A percentile compares a stretch with the other conserved stretches of the same genome.
Evolutionary conservation across 768 basidiomycete species (phyloP).

Genomic region (Amanita pseudoporphyria): DNA sequence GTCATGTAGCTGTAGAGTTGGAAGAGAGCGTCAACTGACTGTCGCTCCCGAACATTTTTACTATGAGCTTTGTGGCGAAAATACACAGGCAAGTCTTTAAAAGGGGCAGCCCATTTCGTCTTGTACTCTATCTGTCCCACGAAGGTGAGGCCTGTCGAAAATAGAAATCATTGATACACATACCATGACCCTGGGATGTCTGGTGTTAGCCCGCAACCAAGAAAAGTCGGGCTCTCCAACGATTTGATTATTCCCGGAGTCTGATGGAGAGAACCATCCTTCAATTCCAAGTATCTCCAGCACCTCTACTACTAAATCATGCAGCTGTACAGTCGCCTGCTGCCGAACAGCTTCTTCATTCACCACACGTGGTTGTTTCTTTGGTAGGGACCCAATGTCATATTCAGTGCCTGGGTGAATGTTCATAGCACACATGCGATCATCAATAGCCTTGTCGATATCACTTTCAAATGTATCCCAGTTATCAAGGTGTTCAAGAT

Average conservation of each 20-base stretch:
- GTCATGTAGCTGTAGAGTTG: conserved; percentile 13
- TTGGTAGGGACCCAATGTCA: neutral
- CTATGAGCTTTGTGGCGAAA: conserved; percentile 3
- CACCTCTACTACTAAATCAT: conserved; percentile 8
- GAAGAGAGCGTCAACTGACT: conserved; percentile 10
- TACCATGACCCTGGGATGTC: conserved; percentile 9
- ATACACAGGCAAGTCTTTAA: conserved; percentile 5
- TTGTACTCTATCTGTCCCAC: conserved; percentile 10
- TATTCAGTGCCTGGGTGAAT: neutral
- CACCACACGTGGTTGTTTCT: neutral
- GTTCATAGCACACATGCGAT: neutral
- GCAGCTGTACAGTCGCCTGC: conserved; percentile 6
- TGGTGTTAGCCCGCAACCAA: conserved; percentile 1
- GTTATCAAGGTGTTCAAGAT: neutral
- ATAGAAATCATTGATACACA: conserved; percentile 2
- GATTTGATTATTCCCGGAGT: conserved; percentile 4
- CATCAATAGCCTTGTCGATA: neutral
- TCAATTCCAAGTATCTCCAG: conserved; percentile 8
- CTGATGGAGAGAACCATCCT: conserved; percentile 2
- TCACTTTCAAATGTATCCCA: neutral
- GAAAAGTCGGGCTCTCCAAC: conserved; percentile 10
- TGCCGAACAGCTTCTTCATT: conserved; percentile 8
- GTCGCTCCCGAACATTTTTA: conserved; percentile 1
- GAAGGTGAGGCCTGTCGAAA: neutral
- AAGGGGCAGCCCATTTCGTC: conserved; percentile 9